Conservation (phyloP, 2,329 filamentous ascomycete species). For the Teratosphaeria pseudoeucalypti region DNA sequence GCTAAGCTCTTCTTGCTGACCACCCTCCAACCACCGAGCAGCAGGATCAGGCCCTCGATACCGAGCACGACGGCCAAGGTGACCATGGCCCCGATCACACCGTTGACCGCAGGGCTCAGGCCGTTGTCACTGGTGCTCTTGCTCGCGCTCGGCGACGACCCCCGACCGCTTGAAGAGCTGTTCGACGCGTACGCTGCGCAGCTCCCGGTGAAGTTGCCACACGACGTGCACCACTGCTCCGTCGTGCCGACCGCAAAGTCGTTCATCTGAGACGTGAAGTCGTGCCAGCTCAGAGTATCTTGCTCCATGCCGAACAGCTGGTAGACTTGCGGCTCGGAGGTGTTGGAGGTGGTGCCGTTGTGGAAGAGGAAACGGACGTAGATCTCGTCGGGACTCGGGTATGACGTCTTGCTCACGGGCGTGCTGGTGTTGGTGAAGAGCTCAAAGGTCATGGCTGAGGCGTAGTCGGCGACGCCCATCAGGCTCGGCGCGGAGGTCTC, state of each 20-base stretch:
- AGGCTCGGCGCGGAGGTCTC: conserved; percentile 49
- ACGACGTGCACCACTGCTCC: conserved; percentile 61
- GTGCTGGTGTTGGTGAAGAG: conserved; percentile 44
- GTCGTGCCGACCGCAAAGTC: conserved; percentile 58
- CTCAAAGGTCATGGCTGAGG: conserved; percentile 72
- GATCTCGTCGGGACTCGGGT: conserved; percentile 35
- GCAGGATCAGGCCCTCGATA: conserved; percentile 42
- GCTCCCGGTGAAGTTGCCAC: conserved; percentile 59
- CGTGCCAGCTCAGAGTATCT: conserved; percentile 53
- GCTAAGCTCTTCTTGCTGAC: conserved; percentile 43
- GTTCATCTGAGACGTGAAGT: conserved; percentile 54
- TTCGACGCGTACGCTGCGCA: conserved; percentile 44
- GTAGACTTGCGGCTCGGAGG: conserved; percentile 41
- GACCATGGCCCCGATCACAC: conserved; percentile 66
- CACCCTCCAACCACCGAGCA: conserved; percentile 49
- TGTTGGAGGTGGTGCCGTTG: conserved; percentile 46
- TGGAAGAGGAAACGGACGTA: conserved; percentile 53
- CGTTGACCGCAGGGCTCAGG: conserved; percentile 62
- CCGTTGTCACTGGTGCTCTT: conserved; percentile 26
- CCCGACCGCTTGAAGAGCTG: conserved; percentile 15
- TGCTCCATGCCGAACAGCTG: conserved; percentile 50
- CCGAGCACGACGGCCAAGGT: conserved; percentile 55
- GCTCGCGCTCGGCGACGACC: conserved; percentile 13
- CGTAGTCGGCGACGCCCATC: conserved; percentile 71
- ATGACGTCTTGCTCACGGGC: conserved; percentile 31